Evolutionary conservation across 106 monocot genomes (phyloP), one percentile per base, ranked within the genome.

Genomic region (Chionographis japonica): DNA sequence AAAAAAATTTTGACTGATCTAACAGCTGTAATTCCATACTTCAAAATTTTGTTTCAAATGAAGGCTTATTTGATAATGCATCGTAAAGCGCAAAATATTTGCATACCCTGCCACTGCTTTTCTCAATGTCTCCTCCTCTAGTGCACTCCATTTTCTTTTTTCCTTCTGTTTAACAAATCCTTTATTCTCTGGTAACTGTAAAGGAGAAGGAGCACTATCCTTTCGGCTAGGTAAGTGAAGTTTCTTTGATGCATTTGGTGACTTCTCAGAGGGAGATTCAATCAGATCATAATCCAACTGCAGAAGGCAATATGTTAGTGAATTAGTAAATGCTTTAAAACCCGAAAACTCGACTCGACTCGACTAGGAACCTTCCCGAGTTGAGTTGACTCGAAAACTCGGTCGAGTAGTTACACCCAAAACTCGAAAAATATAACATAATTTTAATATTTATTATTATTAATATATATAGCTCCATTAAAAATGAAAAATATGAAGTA

Each of bases 51-150:
- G 27, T 27, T 27, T 27, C 27, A 27, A 27, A 27, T 27, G 27
- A 27, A 27, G 27, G 27, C 27, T 27, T 27, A 27, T 27, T 27
- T 27, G 27, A 27, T 27, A 27, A 27, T 27, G 27, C 27, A 27
- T 27, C 27, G 27, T 27, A 27, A 27, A 27, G 27, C 1, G 27
- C 1, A 27, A 61, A 15, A 8, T 39, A 52, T 5, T 6, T 68
- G 39, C 78, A 49, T 86, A 86, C 86, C 53, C 62, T 58, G 60
- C 27, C 36, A 86, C 86, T 36, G 75, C 79, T 69, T 76, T 78
- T 73, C 78, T 72, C 52, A 86, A 73, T 51, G 75, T 72, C 50
- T 79, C 75, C 54, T 86, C 86, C 69, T 86, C 82, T 7, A 63
- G 37, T 9, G 63, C n/a, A 66, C 68, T 82, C 86, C 86, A 86